Evolutionary conservation across 2,329 filamentous ascomycete genomes (phyloP).

Genomic region (Sporothrix luriei): DNA sequence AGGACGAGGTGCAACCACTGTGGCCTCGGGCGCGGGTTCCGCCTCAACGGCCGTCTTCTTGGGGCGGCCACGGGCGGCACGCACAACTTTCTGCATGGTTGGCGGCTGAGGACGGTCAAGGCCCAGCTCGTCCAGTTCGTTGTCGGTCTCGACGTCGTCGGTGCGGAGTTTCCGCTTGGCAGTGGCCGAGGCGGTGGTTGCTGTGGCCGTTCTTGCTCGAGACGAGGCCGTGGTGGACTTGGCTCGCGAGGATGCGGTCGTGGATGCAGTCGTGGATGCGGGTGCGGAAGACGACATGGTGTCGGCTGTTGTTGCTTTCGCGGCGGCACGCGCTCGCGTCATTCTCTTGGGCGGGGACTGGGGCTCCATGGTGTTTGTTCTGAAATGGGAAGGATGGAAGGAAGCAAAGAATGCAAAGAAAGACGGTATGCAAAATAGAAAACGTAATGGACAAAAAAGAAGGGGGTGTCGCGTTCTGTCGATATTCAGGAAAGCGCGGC

Average conservation of each 20-base stretch:
- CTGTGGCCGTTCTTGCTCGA: conserved; percentile 50
- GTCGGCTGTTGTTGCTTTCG: conserved; percentile 44
- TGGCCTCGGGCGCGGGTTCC: conserved; percentile 31
- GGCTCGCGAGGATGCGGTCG: conserved; percentile 38
- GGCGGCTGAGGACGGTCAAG: conserved; percentile 30
- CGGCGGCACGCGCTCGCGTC: conserved; percentile 48
- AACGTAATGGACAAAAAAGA: background rate
- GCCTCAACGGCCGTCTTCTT: conserved; percentile 48
- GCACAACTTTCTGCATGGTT: conserved; percentile 41
- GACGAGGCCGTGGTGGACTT: conserved; percentile 53
- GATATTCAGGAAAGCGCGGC: conserved; percentile 16
- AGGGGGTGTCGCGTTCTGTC: background rate
- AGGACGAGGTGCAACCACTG: conserved; percentile 42
- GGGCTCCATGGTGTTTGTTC: conserved; percentile 37
- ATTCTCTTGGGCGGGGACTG: conserved; percentile 40
- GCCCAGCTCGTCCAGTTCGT: conserved; percentile 43
- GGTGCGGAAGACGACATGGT: conserved; percentile 45
- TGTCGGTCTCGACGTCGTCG: conserved; percentile 54
- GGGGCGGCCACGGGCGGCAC: conserved; percentile 51
- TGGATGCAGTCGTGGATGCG: conserved; percentile 26
- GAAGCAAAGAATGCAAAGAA: background rate
- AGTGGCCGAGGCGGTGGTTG: conserved; percentile 40
- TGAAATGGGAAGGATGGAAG: background rate
- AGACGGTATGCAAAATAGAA: background rate
- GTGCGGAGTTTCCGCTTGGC: conserved; percentile 58